Evolutionary conservation across 2,329 filamentous ascomycete genomes (phyloP).

Genomic region (Cladosporium sp.): DNA sequence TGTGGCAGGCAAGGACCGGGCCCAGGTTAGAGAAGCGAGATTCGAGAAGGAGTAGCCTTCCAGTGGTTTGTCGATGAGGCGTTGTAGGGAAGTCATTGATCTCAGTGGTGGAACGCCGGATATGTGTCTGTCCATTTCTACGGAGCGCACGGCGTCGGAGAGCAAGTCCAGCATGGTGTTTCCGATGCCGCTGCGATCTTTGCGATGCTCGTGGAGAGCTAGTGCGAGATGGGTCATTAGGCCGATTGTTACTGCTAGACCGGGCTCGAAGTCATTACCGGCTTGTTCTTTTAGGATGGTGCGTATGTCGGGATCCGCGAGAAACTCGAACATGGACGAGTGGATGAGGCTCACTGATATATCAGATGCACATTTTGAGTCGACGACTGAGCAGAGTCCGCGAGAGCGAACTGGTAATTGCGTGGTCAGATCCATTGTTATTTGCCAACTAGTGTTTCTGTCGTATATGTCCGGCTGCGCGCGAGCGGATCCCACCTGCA

Average conservation of each 20-base stretch:
- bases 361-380: not conserved
- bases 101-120: not conserved
- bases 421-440: not conserved
- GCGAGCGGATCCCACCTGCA: not conserved
- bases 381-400: not conserved
- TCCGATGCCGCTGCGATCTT: no score
- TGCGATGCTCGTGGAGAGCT: no score
- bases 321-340: not conserved
- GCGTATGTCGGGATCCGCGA: not conserved
- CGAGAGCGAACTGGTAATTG: not conserved
- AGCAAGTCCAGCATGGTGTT: no score
- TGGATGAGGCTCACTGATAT: not conserved
- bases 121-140: not conserved
- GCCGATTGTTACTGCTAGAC: not conserved
- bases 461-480: not conserved
- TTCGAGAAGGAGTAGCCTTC: no score
- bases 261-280: not conserved
- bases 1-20: no score
- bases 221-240: not conserved
- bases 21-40: no score
- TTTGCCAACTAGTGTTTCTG: not conserved
- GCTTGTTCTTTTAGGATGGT: not conserved
- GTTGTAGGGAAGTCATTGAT: no score
- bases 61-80: no score
- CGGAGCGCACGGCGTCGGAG: no score